phyloP scores from a whole-genome alignment of 495 filamentous ascomycete species.

The Neurospora discreta region DNA sequence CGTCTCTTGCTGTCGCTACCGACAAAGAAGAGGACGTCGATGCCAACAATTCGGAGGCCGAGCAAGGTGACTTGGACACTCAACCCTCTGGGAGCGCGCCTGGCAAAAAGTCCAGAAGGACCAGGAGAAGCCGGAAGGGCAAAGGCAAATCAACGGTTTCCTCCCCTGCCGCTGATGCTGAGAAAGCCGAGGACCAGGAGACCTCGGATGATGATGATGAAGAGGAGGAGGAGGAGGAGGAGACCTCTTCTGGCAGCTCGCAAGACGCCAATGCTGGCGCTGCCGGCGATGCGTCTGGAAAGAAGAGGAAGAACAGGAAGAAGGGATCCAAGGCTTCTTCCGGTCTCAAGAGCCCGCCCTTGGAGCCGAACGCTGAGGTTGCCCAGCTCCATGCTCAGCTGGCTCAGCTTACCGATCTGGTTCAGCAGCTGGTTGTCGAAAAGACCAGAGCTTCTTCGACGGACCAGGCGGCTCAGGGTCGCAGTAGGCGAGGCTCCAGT shows the following conservation, averaged over 20 bases:
- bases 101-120: slow-evolving; percentile 21
- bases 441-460: not conserved
- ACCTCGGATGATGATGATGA: not conserved
- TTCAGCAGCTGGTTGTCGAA: not conserved
- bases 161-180: not conserved
- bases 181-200: not conserved
- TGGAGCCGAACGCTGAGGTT: not conserved
- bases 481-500: not conserved
- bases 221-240: no score
- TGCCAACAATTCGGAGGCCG: not conserved
- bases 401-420: not conserved
- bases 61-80: not conserved
- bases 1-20: not conserved
- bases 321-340: not conserved
- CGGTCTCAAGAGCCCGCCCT: not conserved
- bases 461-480: not conserved
- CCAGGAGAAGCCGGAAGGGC: slow-evolving; percentile 21
- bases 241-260: not conserved
- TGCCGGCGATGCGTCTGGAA: not conserved
- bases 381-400: not conserved
- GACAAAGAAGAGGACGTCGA: not conserved
- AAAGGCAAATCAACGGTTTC: slow-evolving; percentile 7
- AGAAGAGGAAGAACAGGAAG: slow-evolving; percentile 8
- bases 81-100: not conserved
- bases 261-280: not conserved